Evolutionary conservation across 208 protist genomes (phyloP), one percentile per base, ranked within the genome.

Genomic region (Leishmania major): DNA sequence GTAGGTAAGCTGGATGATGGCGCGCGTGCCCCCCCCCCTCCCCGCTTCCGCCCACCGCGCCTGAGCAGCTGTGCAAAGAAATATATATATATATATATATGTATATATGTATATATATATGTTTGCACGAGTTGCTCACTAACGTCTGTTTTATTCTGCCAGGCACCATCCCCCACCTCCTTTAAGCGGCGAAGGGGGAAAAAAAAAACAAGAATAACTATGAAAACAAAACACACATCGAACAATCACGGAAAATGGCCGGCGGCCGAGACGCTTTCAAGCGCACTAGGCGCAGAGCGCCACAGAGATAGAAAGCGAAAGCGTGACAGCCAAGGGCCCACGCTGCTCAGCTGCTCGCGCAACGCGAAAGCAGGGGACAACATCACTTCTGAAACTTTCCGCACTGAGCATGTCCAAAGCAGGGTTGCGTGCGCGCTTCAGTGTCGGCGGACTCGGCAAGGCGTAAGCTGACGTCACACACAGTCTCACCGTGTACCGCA

Each of bases 1-100:
- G 69, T 81, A 81, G 82, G 71, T 62, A 79, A 35, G 43, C 67
- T 77, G 51, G 62, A 59, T 57, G 72, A 75, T 31, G 13, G 3
- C 37, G 67, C 35, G 43, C 4, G 35, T 53, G 35, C 69, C 40
- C 57, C 47, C 35, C 35, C 47, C 17, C 55, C 43, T 35, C 7
- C 3, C 25, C 31, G 19, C 47, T 17, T 69, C 31, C 45, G 45
- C 45, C 45, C 45, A 49, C 45, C 45, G 0, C 45, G 17, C 51
- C 17, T 19, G 51, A 55, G 15, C 3, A 55, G 51, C 19, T 22
- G 51, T 2, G 17, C 51, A 55, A 55, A 0, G 51, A 17, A 55
- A 55, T 2, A 55, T 0, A 0, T 4, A 55, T 43, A 43, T 43
- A 43, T 43, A 55, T 55, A 17, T 35, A 64, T 3, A 11, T 11